Evolutionary conservation across 352 stramenopile genomes (phyloP), one percentile per base, ranked within the genome.

Genomic region (Globisporangium orthogonon): DNA sequence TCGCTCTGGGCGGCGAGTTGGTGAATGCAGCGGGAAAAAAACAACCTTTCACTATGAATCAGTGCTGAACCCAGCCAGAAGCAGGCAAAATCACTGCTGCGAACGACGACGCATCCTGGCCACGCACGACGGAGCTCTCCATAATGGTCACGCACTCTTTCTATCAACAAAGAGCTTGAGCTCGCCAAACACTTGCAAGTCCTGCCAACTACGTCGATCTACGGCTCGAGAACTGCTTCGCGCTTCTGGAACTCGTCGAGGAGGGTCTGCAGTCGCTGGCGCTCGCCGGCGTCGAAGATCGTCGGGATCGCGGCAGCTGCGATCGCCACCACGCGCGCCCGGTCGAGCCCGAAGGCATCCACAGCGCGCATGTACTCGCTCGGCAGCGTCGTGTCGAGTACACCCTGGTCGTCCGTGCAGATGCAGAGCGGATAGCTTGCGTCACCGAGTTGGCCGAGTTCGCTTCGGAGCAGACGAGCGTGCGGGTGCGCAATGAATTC

Each of bases 381-480:
- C 4, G 90, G 91, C 17, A 95, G 61, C 50, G 83, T 91, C 2
- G 91, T 98, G 60, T 85, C 75, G 50, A 98, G 88, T 14, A 98
- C 83, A 37, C 94, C 93, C 31, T 87, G 76, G 73, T 98, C 94
- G 61, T 98, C 94, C 4, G 94, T 98, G 63, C 87, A 96, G 14
- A 98, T 72, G 57, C 80, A 90, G 54, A 98, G 70, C 3, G 91
- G 91, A 63, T 98, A 76, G 52, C 43, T 14, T 1, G 4, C 54
- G n/a, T 28, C 5, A 28, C 30, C 9, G 47, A 37, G 39, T 17
- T 49, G 13, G 7, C 50, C 63, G n/a, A 58, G 29, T 63, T 66
- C 52, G 39, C 65, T 61, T 62, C 65, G 65, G 18, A 91, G 68
- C 17, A 91, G 61, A 50, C 71, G 71, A 17, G 77, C 66, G 58